Conservation (phyloP, 1,139 yeast species). For the Yamadazyma triangularis region DNA sequence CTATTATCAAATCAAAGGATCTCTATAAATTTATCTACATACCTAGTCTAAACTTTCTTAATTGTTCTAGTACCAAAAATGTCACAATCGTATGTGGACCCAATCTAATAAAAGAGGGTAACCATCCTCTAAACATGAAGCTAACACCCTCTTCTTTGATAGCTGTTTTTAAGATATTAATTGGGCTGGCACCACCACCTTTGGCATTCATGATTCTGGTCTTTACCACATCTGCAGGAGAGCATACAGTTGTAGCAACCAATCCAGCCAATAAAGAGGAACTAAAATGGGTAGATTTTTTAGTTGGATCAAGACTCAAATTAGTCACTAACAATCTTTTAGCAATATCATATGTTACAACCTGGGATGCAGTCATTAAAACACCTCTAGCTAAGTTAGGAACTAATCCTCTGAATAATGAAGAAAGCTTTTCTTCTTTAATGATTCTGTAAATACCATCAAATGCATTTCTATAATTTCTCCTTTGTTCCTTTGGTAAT, state of each 20-base stretch:
- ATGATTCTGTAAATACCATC: conserved; percentile 65
- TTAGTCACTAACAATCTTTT: conserved; percentile 54
- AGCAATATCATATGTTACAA: conserved; percentile 80
- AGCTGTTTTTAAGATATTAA: conserved; percentile 49
- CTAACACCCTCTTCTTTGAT: conserved; percentile 66
- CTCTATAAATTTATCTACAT: conserved; percentile 33
- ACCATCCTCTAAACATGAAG: conserved; percentile 88
- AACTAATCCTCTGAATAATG: conserved; percentile 68
- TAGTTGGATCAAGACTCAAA: conserved; percentile 52
- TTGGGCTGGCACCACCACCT: conserved; percentile 44
- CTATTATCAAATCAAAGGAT: too few species aligned
- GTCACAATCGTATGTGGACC: conserved; percentile 91
- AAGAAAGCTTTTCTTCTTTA: conserved; percentile 55
- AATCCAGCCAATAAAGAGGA: conserved; percentile 78
- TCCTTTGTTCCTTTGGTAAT: conserved; percentile 57
- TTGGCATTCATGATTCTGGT: conserved; percentile 80
- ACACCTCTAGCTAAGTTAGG: conserved; percentile 81
- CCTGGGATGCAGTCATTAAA: conserved; percentile 88
- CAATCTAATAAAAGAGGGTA: conserved; percentile 78
- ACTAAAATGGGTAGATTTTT: conserved; percentile 68
- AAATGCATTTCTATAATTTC: conserved; percentile 74
- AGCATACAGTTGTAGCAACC: conserved; percentile 86
- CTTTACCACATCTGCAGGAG: conserved; percentile 89
- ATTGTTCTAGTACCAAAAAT: conserved; percentile 74
- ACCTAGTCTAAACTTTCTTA: conserved; percentile 56